Base-by-base conservation (phyloP, 331 rosid genomes). In the Acacia pycnantha region DNA sequence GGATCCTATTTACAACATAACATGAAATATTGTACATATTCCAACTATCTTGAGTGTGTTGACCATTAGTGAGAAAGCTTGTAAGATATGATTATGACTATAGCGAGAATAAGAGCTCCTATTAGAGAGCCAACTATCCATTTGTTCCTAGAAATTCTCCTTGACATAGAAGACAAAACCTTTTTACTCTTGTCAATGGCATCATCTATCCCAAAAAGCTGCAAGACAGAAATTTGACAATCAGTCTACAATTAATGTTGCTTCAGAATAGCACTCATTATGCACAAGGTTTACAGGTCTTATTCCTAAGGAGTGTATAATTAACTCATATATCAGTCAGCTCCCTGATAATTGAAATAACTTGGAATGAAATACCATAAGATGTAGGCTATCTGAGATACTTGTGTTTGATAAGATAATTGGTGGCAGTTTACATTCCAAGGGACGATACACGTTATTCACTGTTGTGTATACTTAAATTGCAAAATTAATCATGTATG, bases 141-240 rank as follows among this genome's bases (percentile, higher is more conserved):
- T 86, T 96, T 94, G 86, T 92, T 88, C 85, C 89, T 88, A 35
- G 94, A 84, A 72, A 94, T 94, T 86, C 97, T 94, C 79, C 92
- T 80, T 5, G 97, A 94, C 98, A 96, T 96, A 62, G 95, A 80
- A 59, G 90, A 85, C 43, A 96, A 82, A 64, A 94, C 95, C 79
- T 73, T 94, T 84, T 96, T 96, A 82, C 99, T 96, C 91, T 92
- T 96, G 91, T 96, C 98, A 33, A 96, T 96, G 86, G 97, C 97
- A 44, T 96, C 97, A 51, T 96, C 99, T 62, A 96, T 83, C 70
- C 93, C 97, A 62, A 94, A 89, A 88, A 96, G 99, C 99, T 96
- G 95, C 87, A 84, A 89, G 44, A 82, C 8, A 81, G 24, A 76
- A 67, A 86, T 43, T 37, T 75, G 6, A 54, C 22, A 72, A 83